Base-by-base conservation (phyloP, 805 yeast genomes). In the Ogataea parapolymorpha region DNA sequence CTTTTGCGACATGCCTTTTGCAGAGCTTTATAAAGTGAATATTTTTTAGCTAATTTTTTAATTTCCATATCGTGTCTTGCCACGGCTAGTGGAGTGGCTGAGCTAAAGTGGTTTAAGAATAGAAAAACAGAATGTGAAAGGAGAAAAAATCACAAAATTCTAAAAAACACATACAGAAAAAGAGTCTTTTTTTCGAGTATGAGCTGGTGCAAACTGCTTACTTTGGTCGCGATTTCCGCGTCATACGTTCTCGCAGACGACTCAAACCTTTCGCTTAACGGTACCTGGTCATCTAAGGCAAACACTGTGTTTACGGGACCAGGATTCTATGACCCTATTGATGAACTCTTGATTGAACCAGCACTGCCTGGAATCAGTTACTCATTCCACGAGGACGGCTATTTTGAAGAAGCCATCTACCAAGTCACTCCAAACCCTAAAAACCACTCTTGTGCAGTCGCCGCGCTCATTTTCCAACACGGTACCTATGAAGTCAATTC, bases 221-320 rank as follows among this genome's bases (percentile, higher is more conserved):
- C 37, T 15, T 25, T 39, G n/a, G n/a, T 23, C 16, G 28, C 42
- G 9, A 20, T 24, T 7, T 8, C 23, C 9, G 3, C 29, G 4
- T 12, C 32, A 12, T 11, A 26, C 4, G 28, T 29, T 10, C 15
- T 26, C 23, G 51, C 38, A 15, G 45, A 29, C 20, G 45, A 41
- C 13, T 3, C 36, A 28, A 26, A 29, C 23, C 31, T 30, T n/a
- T 25, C 59, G 2, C 39, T 87, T 34, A 85, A 71, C 30, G 99
- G 99, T 6, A 93, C 99, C 0, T 93, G 99, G 99, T 65, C 90
- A 1, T 83, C 97, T 13, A 93, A 93, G 63, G 81, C 97, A 10
- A 86, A 85, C 62, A 80, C 95, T 10, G 99, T 93, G 6, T 82
- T 91, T 68, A 93, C 99, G 1, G 99, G 99, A 0, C 96, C 98